Evolutionary conservation across 2,329 filamentous ascomycete genomes (phyloP).

Genomic region (Aureobasidium musti): DNA sequence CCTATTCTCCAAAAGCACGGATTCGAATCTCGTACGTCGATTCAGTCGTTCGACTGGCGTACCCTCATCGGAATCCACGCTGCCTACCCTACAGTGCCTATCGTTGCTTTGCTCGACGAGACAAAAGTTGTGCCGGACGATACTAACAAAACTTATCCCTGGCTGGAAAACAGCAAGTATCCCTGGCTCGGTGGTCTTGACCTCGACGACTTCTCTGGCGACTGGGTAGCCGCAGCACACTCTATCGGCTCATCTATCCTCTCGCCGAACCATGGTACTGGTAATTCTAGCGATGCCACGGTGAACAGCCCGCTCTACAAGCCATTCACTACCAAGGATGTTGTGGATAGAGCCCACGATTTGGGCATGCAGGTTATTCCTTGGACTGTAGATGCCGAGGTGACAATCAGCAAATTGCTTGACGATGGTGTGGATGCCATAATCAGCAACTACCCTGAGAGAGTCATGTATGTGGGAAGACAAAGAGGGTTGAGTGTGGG

Average conservation of each 20-base stretch:
- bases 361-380: conserved; percentile 13
- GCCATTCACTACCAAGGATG: conserved; percentile 2
- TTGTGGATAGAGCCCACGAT: neutral
- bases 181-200: conserved; percentile 6
- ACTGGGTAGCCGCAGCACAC: conserved; percentile 7
- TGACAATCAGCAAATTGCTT: conserved; percentile 3
- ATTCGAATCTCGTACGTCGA: neutral
- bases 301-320: neutral
- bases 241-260: neutral
- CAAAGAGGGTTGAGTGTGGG: conserved; percentile 15
- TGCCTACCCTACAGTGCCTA: neutral
- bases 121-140: neutral
- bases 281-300: neutral
- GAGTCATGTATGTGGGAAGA: conserved; percentile 16
- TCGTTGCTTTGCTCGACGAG: conserved; percentile 5
- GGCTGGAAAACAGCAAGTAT: conserved; percentile 5
- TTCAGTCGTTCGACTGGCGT: conserved; percentile 14
- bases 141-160: conserved; percentile 1
- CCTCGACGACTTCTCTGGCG: neutral
- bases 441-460: conserved; percentile 17
- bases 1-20: conserved; percentile 8
- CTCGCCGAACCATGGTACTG: conserved; percentile 3
- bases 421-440: conserved; percentile 13
- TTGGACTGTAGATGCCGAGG: conserved; percentile 11
- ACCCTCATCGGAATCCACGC: neutral